Conservation (phyloP, 2,329 filamentous ascomycete genomes). For the Amauroascus niger region DNA sequence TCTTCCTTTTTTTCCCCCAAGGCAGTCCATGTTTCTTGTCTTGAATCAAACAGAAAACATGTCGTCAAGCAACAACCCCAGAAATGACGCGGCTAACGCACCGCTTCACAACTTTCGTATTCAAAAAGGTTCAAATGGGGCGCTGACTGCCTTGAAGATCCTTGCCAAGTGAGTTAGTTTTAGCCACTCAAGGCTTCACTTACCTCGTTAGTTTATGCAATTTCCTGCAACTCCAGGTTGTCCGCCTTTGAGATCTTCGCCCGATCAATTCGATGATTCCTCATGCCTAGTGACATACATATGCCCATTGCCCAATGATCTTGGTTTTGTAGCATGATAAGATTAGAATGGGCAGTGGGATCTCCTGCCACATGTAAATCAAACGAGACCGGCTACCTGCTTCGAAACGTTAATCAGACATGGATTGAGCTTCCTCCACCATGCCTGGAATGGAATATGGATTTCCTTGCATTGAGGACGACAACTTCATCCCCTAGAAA, state of each 20-base stretch:
- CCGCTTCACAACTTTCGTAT: neutral
- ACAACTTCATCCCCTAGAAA: neutral
- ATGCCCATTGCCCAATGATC: neutral
- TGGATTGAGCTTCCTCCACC: no score
- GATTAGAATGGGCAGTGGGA: neutral
- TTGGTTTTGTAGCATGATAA: neutral
- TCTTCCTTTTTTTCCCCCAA: no score
- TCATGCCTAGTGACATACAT: neutral
- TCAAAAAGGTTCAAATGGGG: neutral
- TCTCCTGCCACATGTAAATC: neutral
- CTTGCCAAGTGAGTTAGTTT: neutral
- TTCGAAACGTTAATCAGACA: neutral
- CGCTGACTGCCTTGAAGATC: slow-evolving; percentile 9
- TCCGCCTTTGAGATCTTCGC: slow-evolving; percentile 5
- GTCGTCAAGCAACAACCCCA: no score
- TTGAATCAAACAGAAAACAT: no score
- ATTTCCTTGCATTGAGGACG: no score
- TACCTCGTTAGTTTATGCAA: neutral
- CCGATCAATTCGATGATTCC: slow-evolving; percentile 8
- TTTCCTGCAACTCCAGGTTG: neutral
- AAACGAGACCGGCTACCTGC: neutral
- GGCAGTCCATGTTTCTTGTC: no score
- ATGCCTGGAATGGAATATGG: no score
- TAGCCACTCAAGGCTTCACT: neutral
- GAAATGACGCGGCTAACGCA: slow-evolving; percentile 3